Percentiles rank a stretch among this genome's conserved stretches.
phyloP scores from a whole-genome alignment of 371 early-diverging fungal species.

The Mucor velutinosus region DNA sequence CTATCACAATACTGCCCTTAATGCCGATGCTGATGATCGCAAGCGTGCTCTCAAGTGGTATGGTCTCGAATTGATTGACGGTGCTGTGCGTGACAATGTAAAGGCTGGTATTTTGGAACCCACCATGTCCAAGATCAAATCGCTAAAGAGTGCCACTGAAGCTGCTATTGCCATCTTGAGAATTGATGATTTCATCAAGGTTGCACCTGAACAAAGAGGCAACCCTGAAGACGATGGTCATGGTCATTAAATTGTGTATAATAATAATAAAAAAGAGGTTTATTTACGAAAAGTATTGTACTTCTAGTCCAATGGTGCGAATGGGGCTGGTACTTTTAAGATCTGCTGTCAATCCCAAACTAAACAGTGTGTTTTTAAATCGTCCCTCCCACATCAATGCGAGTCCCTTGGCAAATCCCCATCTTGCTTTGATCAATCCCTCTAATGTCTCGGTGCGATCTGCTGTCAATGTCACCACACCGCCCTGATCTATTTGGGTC shows the following conservation, averaged over 20 bases:
- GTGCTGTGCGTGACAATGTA: conserved; percentile 94
- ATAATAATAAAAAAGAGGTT: not conserved
- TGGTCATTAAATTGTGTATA: conserved; percentile 44
- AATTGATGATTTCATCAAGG: conserved; percentile 99
- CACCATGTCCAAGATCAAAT: conserved; percentile 98
- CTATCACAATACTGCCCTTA: conserved; percentile 89
- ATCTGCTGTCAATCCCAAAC: conserved; percentile 64
- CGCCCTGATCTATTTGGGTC: conserved; percentile 5
- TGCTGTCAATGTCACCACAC: conserved; percentile 19
- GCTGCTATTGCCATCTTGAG: conserved; percentile 99
- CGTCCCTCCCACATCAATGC: conserved; percentile 72
- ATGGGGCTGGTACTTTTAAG: conserved; percentile 49
- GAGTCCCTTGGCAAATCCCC: conserved; percentile 56
- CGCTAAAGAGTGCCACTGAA: conserved; percentile 99
- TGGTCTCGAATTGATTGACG: conserved; percentile 96
- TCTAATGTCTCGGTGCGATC: conserved; percentile 41
- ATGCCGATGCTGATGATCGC: conserved; percentile 64
- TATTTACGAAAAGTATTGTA: conserved; percentile 64
- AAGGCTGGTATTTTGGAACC: conserved; percentile 99
- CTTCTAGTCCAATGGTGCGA: conserved; percentile 64
- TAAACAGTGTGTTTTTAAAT: conserved; percentile 61
- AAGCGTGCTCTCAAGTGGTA: conserved; percentile 84
- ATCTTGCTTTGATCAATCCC: conserved; percentile 64
- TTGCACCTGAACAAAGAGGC: conserved; percentile 49
- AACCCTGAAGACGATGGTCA: conserved; percentile 56